Base-by-base conservation (phyloP, 805 yeast genomes). In the Brettanomyces anomalus region DNA sequence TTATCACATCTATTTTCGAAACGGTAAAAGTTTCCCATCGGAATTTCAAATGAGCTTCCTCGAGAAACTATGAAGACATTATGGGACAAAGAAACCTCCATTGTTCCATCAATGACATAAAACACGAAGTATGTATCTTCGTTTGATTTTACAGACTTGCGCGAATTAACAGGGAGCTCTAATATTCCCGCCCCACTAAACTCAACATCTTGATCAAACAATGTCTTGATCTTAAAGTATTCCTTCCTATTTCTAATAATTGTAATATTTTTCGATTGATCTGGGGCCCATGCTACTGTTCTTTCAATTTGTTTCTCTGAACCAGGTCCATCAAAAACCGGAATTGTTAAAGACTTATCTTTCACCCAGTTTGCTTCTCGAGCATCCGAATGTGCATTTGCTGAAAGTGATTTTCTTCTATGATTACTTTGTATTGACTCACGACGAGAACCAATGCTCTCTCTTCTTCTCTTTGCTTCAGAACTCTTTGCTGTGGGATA, bases 41-140 rank as follows among this genome's bases (percentile, higher is more conserved):
- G 96, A 5, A 89, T 71, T 53, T 83, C 85, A 53, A 88, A 81
- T 4, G 90, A 75, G 42, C 95, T 82, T 1, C 95, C 95, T 43
- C 71, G 66, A 1, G 75, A 70, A 5, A 80, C 82, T 4, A 77
- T 62, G 56, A 88, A 85, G 18, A 65, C 68, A 17, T 68, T 70
- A 5, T 74, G 76, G 16, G 76, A 72, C 4, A 88, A 49, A 1
- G 78, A 74, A 3, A 85, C 89, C 52, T 85, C 85, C 7, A 85
- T 56, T 3, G 72, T 51, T 0, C 97, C 97, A 33, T 70, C 65
- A 4, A 83, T 71, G 36, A 88, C 87, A 56, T 79, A 83, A 56
- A 88, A 88, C 21, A 81, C 77, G 52, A 83, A 79, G 49, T 80
- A 73, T 2, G 85, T 79, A 44, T 77, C 79, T 26, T 77, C 81